Base-by-base conservation (phyloP, 371 early-diverging fungal genomes). In the Cokeromyces recurvatus region DNA sequence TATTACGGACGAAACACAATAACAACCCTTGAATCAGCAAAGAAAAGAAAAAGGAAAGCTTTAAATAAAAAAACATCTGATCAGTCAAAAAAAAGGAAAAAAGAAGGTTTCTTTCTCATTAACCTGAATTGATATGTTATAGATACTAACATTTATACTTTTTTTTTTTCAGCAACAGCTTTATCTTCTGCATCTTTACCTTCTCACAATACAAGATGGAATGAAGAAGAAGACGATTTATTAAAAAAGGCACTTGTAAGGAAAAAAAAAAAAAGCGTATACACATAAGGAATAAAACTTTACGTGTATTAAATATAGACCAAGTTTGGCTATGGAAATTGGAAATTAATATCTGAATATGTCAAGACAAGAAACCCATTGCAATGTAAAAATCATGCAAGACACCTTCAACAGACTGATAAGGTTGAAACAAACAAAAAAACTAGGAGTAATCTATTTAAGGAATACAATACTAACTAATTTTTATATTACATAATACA, bases 141-240 rank as follows among this genome's bases (percentile, higher is more conserved):
- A n/a, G n/a, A 6, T 16, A 27, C n/a, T n/a, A n/a, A n/a, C n/a
- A n/a, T n/a, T n/a, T n/a, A 44, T 44, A 55, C 24, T 27, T 27
- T 27, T 27, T 27, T 27, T 27, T 27, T 27, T 27, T 27, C 7
- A 27, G 7, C 7, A 43, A 22, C 10, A 15, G 23, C 3, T 36
- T 38, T 20, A 37, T 81, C 82, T 1, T 82, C 82, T 2, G 75
- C 73, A 14, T 59, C 74, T 14, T 51, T 82, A 31, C 81, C 82
- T 1, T 81, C 83, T 15, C 85, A 85, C 48, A 82, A 81, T 39
- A 75, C 84, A 19, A 67, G 85, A 15, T 77, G 78, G 78, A 66
- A 55, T 2, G 43, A 51, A 15, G 65, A 66, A 42, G 78, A 77
- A 54, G 78, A 77, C 47, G 50, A 64, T 7, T 23, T 24, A 20